These are phyloP conservation scores for Calonectria montana DNA, from an alignment of 2,329 filamentous ascomycete species.

Conservation along the genomic window DNA sequence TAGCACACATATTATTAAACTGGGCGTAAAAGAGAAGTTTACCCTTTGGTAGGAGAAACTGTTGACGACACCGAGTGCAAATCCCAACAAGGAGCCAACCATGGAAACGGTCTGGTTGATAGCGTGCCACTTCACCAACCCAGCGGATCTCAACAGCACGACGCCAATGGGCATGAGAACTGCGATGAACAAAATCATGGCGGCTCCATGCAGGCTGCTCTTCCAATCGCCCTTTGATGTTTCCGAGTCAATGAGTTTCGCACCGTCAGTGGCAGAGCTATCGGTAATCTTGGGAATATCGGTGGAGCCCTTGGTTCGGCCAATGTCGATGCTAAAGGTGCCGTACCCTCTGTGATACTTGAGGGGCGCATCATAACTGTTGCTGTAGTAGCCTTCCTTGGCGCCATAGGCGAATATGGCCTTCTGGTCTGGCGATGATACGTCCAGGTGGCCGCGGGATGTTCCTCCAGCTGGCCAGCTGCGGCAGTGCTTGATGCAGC, in stretches of 20 bases:
- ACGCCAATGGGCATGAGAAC: constrained; percentile 67
- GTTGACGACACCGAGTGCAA: constrained; percentile 63
- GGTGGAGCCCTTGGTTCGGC: constrained; percentile 58
- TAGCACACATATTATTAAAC: constrained; percentile 7
- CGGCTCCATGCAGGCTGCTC: constrained; percentile 57
- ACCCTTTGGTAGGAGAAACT: constrained; percentile 68
- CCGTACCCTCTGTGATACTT: constrained; percentile 66
- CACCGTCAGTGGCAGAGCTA: constrained; percentile 49
- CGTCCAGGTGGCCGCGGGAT: constrained; percentile 58
- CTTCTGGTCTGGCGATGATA: constrained; percentile 57
- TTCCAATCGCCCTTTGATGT: constrained; percentile 51
- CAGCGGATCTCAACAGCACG: constrained; percentile 62
- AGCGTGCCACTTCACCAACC: constrained; percentile 66
- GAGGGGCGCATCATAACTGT: constrained; percentile 57
- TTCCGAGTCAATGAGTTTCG: constrained; percentile 45
- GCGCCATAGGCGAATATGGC: constrained; percentile 70
- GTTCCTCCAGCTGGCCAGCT: constrained; percentile 55
- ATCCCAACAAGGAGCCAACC: constrained; percentile 60
- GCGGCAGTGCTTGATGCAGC: constrained; percentile 63
- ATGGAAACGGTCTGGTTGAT: constrained; percentile 63
- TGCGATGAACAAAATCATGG: constrained; percentile 69
- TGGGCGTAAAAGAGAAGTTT: constrained; percentile 41
- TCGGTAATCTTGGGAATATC: constrained; percentile 55
- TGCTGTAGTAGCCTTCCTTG: constrained; percentile 53
- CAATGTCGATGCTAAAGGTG: constrained; percentile 66